Evolutionary conservation across 495 filamentous ascomycete species (phyloP), one percentile per base, ranked within the genome.

Genomic region (Gamarada debralockiae): DNA sequence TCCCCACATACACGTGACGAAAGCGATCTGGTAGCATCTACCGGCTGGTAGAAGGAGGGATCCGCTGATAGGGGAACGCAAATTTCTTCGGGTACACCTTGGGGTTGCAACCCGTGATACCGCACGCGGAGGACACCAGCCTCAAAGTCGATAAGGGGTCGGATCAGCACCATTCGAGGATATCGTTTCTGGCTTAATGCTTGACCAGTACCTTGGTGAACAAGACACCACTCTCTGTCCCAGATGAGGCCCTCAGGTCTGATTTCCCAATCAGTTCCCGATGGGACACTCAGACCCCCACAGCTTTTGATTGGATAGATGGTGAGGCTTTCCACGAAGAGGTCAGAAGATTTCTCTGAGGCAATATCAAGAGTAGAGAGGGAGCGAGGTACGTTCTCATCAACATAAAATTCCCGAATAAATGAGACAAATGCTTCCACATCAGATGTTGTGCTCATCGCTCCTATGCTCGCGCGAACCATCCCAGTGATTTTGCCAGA

Each of bases 211-310:
- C 89, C 87, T 61, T 84, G 81, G 64, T 95, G 90, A 14, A 97
- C 78, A 14, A 97, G 68, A 63, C 90, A 95, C 92, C 92, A 97
- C 68, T 97, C 92, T 45, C 91, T 73, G 65, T 97, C 92, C 91
- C 91, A 96, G 15, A 84, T 86, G 5, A 97, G 70, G 0, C 92
- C 92, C 67, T 95, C 86, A 14, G 73, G 69, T 42, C 74, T 79
- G 22, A 95, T 77, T 62, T 89, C 83, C 92, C 92, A 97, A 17
- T 73, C 62, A 20, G 68, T 68, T 7, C 70, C 79, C 1, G 71
- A 54, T 0, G 89, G 84, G 34, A 97, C 77, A n/a, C 72, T 75
- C 58, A 83, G 92, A 7, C 85, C 85, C 7, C 79, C 87, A 62
- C 92, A 97, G 61, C 85, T 89, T 69, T 96, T 96, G 67, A 97